These are phyloP conservation scores for Pittosporum tobira DNA, from an alignment of 129 eudicot genomes.

Conservation along the genomic window DNA sequence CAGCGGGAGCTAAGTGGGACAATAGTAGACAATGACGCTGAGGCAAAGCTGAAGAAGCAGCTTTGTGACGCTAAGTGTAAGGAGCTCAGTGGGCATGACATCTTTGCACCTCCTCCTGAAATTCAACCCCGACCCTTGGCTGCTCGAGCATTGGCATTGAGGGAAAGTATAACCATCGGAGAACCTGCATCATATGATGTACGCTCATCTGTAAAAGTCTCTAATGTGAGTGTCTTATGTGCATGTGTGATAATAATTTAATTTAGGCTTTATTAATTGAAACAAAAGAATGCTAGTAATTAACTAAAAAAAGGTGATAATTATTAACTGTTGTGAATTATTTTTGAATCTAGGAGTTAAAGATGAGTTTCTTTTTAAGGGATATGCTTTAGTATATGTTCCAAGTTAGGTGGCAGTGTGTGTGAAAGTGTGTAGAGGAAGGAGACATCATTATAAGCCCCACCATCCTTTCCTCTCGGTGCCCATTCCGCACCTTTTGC, in stretches of 20 bases:
- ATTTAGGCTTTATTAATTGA: too few relatives aligned
- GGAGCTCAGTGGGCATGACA: constrained; percentile 89
- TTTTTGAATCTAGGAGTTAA: too few relatives aligned
- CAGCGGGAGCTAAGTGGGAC: constrained; percentile 86
- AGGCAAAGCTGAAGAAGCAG: constrained; percentile 70
- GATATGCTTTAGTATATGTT: too few relatives aligned
- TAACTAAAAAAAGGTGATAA: too few relatives aligned
- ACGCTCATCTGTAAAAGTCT: constrained; percentile 14
- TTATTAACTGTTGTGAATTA: too few relatives aligned
- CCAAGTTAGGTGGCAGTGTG: too few relatives aligned
- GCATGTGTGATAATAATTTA: background rate
- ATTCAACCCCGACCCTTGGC: constrained; percentile 77
- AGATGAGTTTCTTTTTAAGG: too few relatives aligned
- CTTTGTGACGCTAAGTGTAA: constrained; percentile 70
- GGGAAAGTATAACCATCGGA: constrained; percentile 67
- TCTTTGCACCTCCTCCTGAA: constrained; percentile 94
- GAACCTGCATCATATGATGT: constrained; percentile 48
- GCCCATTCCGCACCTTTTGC: too few relatives aligned
- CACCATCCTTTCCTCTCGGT: too few relatives aligned
- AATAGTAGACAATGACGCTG: constrained; percentile 67
- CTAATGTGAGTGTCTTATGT: background rate
- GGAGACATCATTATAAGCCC: too few relatives aligned
- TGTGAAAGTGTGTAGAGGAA: too few relatives aligned
- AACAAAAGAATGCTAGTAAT: too few relatives aligned
- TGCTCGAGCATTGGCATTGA: constrained; percentile 66